Evolutionary conservation across 2,329 filamentous ascomycete genomes (phyloP).

Genomic region (Chaetomiaceae sp.): DNA sequence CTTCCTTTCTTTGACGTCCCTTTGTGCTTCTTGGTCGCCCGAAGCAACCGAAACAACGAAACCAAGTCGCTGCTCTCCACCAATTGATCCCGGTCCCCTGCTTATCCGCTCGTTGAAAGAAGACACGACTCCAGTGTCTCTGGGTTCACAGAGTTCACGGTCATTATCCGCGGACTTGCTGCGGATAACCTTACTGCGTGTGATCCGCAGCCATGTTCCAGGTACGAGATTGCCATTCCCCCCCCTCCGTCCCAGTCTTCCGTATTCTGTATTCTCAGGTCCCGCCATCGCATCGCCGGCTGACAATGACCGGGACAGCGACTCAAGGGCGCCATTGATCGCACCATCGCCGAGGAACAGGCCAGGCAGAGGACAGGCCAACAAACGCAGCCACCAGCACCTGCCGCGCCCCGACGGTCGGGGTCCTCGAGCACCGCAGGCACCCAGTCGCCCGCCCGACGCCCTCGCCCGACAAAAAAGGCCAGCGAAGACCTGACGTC

Average conservation of each 20-base stretch:
- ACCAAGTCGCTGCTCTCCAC: too few species aligned
- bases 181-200: not conserved
- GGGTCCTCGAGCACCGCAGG: constrained; percentile 32
- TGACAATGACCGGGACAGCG: constrained; percentile 45
- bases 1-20: not conserved
- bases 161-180: not conserved
- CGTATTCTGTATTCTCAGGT: too few species aligned
- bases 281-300: too few species aligned
- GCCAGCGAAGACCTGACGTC: constrained; percentile 32
- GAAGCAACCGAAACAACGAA: not conserved
- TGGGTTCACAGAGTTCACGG: too few species aligned
- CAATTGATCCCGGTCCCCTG: too few species aligned
- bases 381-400: constrained; percentile 38
- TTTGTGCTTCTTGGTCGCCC: not conserved
- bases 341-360: constrained; percentile 86
- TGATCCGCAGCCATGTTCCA: constrained; percentile 28
- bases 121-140: not conserved
- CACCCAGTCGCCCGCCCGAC: constrained; percentile 32
- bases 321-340: constrained; percentile 79
- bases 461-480: constrained; percentile 40
- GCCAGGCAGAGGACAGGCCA: constrained; percentile 60
- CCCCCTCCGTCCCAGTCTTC: too few species aligned
- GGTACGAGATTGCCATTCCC: too few species aligned
- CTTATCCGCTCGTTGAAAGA: too few species aligned
- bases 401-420: constrained; percentile 41